Conservation (phyloP, 2,329 filamentous ascomycete species). For the Penicillium sp. region DNA sequence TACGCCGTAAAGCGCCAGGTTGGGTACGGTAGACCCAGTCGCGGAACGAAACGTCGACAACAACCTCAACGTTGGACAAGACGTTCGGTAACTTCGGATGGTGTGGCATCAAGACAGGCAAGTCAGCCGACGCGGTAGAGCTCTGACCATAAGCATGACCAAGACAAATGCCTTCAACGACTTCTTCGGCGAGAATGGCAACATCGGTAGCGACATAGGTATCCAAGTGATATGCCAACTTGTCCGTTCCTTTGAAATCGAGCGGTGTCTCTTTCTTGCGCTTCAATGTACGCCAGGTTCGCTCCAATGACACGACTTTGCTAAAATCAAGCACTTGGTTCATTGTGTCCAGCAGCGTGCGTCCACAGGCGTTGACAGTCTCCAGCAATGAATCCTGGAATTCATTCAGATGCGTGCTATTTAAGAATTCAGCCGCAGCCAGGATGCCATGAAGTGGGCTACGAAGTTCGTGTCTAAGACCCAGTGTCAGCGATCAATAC, state of each 20-base stretch:
- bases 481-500: not conserved
- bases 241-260: conserved; percentile 32
- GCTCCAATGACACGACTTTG: conserved; percentile 50
- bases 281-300: conserved; percentile 38
- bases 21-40: conserved; percentile 59
- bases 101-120: conserved; percentile 24
- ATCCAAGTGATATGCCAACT: conserved; percentile 36
- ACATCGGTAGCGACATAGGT: conserved; percentile 44
- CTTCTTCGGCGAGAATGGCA: conserved; percentile 53
- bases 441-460: conserved; percentile 47
- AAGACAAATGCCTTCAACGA: conserved; percentile 56
- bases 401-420: conserved; percentile 40
- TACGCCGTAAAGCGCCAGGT: conserved; percentile 55
- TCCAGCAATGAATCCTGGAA: conserved; percentile 44
- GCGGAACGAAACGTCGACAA: conserved; percentile 54
- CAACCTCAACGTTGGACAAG: conserved; percentile 45
- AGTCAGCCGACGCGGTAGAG: conserved; percentile 26
- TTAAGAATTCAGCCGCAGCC: conserved; percentile 44
- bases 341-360: conserved; percentile 47
- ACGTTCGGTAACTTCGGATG: conserved; percentile 8
- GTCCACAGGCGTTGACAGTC: conserved; percentile 44
- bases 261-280: conserved; percentile 27
- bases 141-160: conserved; percentile 48
- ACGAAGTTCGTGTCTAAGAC: conserved; percentile 40
- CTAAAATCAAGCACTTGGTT: conserved; percentile 52